These are phyloP conservation scores for Lantana camara DNA, from an alignment of 257 asterid species.

Conservation along the genomic window DNA sequence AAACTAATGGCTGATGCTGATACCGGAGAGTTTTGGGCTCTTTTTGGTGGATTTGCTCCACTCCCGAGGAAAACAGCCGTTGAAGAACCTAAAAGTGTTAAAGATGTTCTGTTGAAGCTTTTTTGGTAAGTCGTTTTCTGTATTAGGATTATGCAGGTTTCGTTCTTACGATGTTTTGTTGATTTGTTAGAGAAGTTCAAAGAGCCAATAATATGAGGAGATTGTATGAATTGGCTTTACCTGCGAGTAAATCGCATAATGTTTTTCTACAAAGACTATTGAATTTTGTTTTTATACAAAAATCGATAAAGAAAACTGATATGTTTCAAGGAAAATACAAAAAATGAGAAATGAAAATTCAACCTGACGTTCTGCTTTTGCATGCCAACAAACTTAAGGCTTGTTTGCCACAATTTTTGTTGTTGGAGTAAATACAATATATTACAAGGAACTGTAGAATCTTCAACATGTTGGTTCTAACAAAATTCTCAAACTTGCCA, in stretches of 20 bases:
- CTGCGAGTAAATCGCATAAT: not conserved
- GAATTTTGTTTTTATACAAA: no score
- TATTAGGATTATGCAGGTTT: constrained; percentile 23
- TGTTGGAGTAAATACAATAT: not conserved
- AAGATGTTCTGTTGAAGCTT: constrained; percentile 59
- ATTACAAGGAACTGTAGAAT: constrained; percentile 4
- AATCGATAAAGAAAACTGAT: no score
- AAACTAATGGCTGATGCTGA: constrained; percentile 99
- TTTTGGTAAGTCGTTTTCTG: constrained; percentile 55
- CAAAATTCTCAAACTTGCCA: constrained; percentile 11
- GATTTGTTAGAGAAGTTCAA: not conserved
- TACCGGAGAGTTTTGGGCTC: constrained; percentile 97
- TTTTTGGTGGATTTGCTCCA: constrained; percentile 99
- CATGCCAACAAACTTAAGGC: not conserved
- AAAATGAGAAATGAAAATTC: no score
- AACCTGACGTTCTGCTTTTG: constrained; percentile 2
- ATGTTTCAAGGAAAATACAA: no score
- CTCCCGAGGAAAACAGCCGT: constrained; percentile 79
- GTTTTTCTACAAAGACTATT: constrained; percentile 6
- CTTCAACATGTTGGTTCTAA: constrained; percentile 18
- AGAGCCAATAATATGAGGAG: constrained; percentile 15
- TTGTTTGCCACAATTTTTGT: constrained; percentile 3
- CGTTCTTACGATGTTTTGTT: constrained; percentile 7
- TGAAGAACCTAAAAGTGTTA: constrained; percentile 52
- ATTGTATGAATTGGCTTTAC: not conserved